Evolutionary conservation across 2,329 filamentous ascomycete species (phyloP).

Genomic region (Aspergillus amoenus): DNA sequence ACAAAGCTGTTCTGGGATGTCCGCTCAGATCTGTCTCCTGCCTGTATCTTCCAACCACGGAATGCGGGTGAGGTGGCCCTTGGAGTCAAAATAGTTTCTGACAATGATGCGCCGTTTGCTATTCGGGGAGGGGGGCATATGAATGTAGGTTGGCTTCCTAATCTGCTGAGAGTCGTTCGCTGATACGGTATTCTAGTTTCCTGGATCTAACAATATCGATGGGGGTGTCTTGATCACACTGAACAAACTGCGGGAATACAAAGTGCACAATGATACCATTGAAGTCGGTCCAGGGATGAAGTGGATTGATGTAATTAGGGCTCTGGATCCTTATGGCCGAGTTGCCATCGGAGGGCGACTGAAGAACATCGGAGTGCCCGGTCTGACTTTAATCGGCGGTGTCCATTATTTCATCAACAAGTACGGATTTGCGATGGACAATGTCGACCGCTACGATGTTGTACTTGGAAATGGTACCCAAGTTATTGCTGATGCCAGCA

Average conservation of each 20-base stretch:
- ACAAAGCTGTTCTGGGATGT: slow-evolving; percentile 25
- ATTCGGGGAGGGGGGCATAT: slow-evolving; percentile 57
- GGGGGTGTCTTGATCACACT: slow-evolving; percentile 32
- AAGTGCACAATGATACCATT: slow-evolving; percentile 24
- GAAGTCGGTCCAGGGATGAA: slow-evolving; percentile 26
- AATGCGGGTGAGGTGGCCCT: slow-evolving; percentile 25
- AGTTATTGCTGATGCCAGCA: slow-evolving; percentile 22
- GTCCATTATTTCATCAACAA: slow-evolving; percentile 33
- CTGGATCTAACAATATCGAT: slow-evolving; percentile 32
- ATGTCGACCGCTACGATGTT: slow-evolving; percentile 31
- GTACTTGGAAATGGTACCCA: slow-evolving; percentile 32
- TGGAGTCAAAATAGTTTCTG: slow-evolving; percentile 23
- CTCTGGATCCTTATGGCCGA: slow-evolving; percentile 25
- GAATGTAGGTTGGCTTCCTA: slow-evolving; percentile 15
- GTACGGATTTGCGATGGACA: slow-evolving; percentile 36
- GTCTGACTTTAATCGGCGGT: slow-evolving; percentile 37
- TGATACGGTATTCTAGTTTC: slow-evolving; percentile 14
- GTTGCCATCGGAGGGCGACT: slow-evolving; percentile 32
- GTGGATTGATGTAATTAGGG: slow-evolving; percentile 32
- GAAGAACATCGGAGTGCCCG: slow-evolving; percentile 36
- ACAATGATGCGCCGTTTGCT: slow-evolving; percentile 47
- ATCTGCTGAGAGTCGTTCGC: background rate
- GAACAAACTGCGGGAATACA: slow-evolving; percentile 19
- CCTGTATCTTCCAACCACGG: slow-evolving; percentile 32
- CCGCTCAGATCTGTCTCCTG: slow-evolving; percentile 24